These are phyloP conservation scores for Phytophthora constricta DNA, from an alignment of 352 stramenopile genomes.

Conservation along the genomic window DNA sequence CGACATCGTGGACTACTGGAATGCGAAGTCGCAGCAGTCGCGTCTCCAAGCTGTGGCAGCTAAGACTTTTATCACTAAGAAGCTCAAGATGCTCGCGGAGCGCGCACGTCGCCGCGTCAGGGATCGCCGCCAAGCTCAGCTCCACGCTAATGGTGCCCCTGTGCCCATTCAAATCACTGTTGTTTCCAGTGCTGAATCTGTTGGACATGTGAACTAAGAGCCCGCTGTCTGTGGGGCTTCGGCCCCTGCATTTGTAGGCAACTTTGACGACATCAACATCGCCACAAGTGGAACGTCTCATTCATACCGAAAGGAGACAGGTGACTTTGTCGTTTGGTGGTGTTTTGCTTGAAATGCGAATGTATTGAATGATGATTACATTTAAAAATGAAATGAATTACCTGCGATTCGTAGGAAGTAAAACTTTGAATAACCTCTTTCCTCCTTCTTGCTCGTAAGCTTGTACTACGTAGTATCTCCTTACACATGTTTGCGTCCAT, in stretches of 20 bases:
- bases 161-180: constrained; percentile 21
- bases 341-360: neutral
- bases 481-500: neutral
- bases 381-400: neutral
- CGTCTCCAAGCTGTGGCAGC: constrained; percentile 36
- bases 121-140: constrained; percentile 37
- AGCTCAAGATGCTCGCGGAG: constrained; percentile 61
- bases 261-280: neutral
- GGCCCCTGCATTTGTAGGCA: neutral
- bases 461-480: no score
- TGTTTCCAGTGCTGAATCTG: constrained; percentile 8
- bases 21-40: constrained; percentile 43
- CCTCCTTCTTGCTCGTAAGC: neutral
- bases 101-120: constrained; percentile 55
- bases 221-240: neutral
- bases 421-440: neutral
- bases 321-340: no score
- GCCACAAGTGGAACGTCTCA: no score
- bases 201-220: constrained; percentile 10
- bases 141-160: neutral
- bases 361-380: neutral
- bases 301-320: no score
- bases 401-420: neutral
- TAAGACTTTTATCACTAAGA: constrained; percentile 56
- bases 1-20: constrained; percentile 67